Percentiles rank a stretch among this genome's conserved stretches.
phyloP scores from a whole-genome alignment of 176 grass and related monocot species.

The Tillandsia fasciculata region DNA sequence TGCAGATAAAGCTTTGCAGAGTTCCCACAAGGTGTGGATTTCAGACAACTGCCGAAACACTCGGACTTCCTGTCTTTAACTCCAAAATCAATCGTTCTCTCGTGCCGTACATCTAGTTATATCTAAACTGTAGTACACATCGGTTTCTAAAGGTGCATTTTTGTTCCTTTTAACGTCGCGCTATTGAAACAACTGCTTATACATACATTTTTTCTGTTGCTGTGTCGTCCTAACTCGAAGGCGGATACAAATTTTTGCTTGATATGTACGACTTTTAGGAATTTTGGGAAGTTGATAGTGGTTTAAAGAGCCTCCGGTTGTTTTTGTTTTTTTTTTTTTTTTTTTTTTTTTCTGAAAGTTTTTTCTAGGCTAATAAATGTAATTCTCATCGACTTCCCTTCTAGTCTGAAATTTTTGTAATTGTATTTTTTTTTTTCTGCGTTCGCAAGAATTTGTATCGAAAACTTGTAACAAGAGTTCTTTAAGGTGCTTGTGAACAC shows the following conservation, averaged over 20 bases:
- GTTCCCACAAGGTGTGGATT: constrained; percentile 21
- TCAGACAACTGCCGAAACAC: constrained; percentile 8
- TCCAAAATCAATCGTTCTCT: not conserved
- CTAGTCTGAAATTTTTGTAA: too few relatives aligned
- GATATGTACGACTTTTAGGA: not conserved
- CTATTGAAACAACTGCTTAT: not conserved
- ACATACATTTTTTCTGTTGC: not conserved
- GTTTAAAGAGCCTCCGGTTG: too few relatives aligned
- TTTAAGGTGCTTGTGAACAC: too few relatives aligned
- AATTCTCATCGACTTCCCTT: too few relatives aligned
- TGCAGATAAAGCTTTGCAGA: constrained; percentile 30
- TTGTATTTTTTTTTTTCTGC: too few relatives aligned
- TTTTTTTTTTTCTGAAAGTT: too few relatives aligned
- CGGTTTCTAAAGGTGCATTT: not conserved
- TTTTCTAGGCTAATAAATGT: too few relatives aligned
- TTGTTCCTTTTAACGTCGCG: not conserved
- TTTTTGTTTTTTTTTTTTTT: too few relatives aligned
- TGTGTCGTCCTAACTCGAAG: not conserved
- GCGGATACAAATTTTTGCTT: not conserved
- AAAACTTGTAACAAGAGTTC: too few relatives aligned
- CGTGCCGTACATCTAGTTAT: too few relatives aligned
- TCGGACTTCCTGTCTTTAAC: not conserved
- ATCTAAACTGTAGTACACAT: too few relatives aligned
- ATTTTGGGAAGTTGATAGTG: not conserved
- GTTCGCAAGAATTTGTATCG: too few relatives aligned